Percentiles rank a stretch among this genome's conserved stretches.
Conservation (phyloP, 768 basidiomycete species). For the Phallus indusiatus region DNA sequence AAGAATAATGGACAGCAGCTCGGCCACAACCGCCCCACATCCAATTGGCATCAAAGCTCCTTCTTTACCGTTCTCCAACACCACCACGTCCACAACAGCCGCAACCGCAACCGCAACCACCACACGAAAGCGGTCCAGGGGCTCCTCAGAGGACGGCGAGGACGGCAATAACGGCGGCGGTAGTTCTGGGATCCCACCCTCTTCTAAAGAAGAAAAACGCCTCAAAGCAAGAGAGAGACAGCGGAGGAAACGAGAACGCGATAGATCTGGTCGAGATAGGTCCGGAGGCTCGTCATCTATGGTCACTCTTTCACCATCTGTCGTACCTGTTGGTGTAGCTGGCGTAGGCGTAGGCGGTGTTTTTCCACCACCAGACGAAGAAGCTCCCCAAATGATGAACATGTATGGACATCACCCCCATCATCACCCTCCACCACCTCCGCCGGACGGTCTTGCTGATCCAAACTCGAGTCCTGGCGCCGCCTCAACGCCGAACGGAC, state of each 20-base stretch:
- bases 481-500: slow-evolving; percentile 7
- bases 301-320: background rate
- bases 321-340: background rate
- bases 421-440: background rate
- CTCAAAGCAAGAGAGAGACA: slow-evolving; percentile 85
- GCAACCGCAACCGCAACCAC: too few relatives aligned
- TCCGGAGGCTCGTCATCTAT: background rate
- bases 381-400: background rate
- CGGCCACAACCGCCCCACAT: background rate
- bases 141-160: slow-evolving; percentile 4
- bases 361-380: slow-evolving; percentile 4
- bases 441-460: slow-evolving; percentile 1
- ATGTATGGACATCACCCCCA: slow-evolving; percentile 3
- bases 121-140: slow-evolving; percentile 5
- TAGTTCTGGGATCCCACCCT: too few relatives aligned
- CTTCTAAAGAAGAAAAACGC: slow-evolving; percentile 40
- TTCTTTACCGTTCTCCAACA: background rate
- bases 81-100: background rate
- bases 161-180: background rate
- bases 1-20: background rate
- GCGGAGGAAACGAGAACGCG: slow-evolving; percentile 71
- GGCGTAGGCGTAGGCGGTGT: background rate
- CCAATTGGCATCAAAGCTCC: slow-evolving; percentile 3
- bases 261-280: slow-evolving; percentile 25
- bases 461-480: slow-evolving; percentile 18